Evolutionary conservation across 495 filamentous ascomycete species (phyloP), one percentile per base, ranked within the genome.

Genomic region (Baudoinia panamericana): DNA sequence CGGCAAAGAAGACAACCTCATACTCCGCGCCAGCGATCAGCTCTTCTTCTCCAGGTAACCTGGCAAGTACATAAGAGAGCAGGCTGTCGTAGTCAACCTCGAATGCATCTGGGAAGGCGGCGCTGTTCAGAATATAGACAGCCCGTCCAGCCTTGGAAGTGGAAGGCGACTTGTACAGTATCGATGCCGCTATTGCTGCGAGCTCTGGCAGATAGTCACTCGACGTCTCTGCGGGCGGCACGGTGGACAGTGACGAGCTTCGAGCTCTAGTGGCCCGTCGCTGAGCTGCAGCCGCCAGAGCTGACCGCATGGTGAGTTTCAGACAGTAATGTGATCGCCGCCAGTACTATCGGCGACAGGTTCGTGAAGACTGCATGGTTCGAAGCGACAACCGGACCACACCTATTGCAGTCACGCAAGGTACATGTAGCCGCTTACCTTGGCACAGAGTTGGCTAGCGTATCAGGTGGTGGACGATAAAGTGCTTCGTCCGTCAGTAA

Each of bases 1-100:
- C 68, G 6, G 70, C 70, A 42, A 73, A 72, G 51, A 73, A 72
- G 10, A 74, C 51, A 22, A 74, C 59, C 46, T 70, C 68, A 49
- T 74, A 74, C 29, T 66, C 65, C 3, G 53, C 61, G 4, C 71
- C 69, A 2, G 56, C 55, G 2, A 68, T 51, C 30, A 74, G 45
- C 29, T 73, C 71, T 20, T 73, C 70, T 27, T 74, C 68, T 2
- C 61, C 61, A 1, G 70, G 70, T 16, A 74, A 51, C 31, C 69
- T 50, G 5, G 63, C 62, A n/a, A 74, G 59, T 9, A 74, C 69
- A 36, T 74, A 74, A 0, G 70, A 70, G n/a, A 73, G 49, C 8
- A 74, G 56, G 25, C 58, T 56, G 35, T 74, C 67, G 48, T 72
- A 74, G 55, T 72, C 65, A 5, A 60, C 56, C 16, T 63, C 59